phyloP scores from a whole-genome alignment of 768 basidiomycete genomes.

The Ramaria sp. region DNA sequence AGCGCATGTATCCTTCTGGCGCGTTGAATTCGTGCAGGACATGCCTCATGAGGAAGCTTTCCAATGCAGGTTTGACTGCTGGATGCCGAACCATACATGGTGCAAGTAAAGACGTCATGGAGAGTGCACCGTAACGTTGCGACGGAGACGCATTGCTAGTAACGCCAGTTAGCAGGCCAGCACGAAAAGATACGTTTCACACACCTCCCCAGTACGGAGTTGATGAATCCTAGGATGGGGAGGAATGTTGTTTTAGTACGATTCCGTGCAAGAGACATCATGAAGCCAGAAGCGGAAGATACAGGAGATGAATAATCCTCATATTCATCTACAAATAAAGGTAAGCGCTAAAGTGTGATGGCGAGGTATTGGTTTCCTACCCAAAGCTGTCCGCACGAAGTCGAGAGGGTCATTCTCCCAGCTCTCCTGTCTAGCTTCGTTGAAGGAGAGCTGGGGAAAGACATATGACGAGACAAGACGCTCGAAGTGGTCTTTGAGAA shows the following conservation, averaged over 20 bases:
- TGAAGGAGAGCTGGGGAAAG: slow-evolving; percentile 82
- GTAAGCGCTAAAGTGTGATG: neutral
- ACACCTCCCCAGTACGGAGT: slow-evolving; percentile 57
- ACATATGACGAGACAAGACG: slow-evolving; percentile 69
- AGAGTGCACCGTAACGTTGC: slow-evolving; percentile 77
- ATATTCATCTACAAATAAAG: slow-evolving; percentile 52
- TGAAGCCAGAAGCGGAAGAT: slow-evolving; percentile 69
- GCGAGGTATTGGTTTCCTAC: slow-evolving; percentile 27
- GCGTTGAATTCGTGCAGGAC: slow-evolving; percentile 64
- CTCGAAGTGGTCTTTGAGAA: slow-evolving; percentile 78
- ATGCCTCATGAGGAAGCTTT: slow-evolving; percentile 62
- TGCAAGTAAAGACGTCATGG: slow-evolving; percentile 67
- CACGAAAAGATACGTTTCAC: slow-evolving; percentile 17
- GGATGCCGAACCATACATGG: slow-evolving; percentile 79
- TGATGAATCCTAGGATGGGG: slow-evolving; percentile 70
- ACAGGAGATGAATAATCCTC: slow-evolving; percentile 70
- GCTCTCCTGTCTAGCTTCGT: slow-evolving; percentile 46
- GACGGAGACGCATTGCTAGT: slow-evolving; percentile 38
- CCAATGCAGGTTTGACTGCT: slow-evolving; percentile 65
- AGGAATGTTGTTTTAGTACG: slow-evolving; percentile 76
- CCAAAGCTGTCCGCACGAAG: slow-evolving; percentile 65
- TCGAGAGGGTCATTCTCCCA: slow-evolving; percentile 82
- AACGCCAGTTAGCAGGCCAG: neutral
- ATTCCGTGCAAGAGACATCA: slow-evolving; percentile 66
- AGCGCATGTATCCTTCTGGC: slow-evolving; percentile 61